A percentile compares a stretch with the other conserved stretches of the same genome.
Evolutionary conservation across 768 basidiomycete species (phyloP).

Genomic region (Phaeotremella skinneri): DNA sequence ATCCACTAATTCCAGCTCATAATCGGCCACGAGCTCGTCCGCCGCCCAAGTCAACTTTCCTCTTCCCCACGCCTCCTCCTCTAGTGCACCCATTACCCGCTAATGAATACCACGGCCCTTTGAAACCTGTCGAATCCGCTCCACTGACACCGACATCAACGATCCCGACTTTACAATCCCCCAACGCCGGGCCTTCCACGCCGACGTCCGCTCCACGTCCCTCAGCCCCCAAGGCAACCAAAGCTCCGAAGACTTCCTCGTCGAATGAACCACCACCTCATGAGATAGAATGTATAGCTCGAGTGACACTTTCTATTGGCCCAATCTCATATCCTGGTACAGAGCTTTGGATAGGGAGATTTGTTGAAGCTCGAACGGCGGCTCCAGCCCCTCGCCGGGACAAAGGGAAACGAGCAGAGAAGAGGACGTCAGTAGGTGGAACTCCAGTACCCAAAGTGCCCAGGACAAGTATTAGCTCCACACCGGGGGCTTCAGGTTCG

Average conservation of each 20-base stretch:
- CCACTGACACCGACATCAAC: constrained; percentile 5
- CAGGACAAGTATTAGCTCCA: not conserved
- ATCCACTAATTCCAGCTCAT: constrained; percentile 41
- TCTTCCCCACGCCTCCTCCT: constrained; percentile 34
- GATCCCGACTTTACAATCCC: not conserved
- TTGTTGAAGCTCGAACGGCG: constrained; percentile 33
- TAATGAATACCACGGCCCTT: constrained; percentile 38
- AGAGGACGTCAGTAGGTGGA: constrained; percentile 7
- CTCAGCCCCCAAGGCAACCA: constrained; percentile 6
- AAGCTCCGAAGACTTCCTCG: constrained; percentile 13
- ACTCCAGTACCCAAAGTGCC: not conserved
- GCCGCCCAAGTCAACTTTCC: constrained; percentile 31
- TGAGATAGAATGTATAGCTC: constrained; percentile 41
- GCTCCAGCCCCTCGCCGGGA: not conserved
- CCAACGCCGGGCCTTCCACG: not conserved
- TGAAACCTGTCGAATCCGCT: constrained; percentile 7
- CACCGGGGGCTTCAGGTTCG: not conserved
- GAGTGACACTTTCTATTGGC: constrained; percentile 37
- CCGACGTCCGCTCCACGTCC: not conserved
- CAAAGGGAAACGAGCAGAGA: constrained; percentile 17
- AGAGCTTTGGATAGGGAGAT: constrained; percentile 45
- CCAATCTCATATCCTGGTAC: constrained; percentile 41
- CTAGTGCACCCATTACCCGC: constrained; percentile 28
- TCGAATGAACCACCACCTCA: constrained; percentile 32
- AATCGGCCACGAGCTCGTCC: constrained; percentile 28